These are phyloP conservation scores for Ophiostoma tasmaniense DNA, from an alignment of 2,329 filamentous ascomycete species.

Conservation along the genomic window DNA sequence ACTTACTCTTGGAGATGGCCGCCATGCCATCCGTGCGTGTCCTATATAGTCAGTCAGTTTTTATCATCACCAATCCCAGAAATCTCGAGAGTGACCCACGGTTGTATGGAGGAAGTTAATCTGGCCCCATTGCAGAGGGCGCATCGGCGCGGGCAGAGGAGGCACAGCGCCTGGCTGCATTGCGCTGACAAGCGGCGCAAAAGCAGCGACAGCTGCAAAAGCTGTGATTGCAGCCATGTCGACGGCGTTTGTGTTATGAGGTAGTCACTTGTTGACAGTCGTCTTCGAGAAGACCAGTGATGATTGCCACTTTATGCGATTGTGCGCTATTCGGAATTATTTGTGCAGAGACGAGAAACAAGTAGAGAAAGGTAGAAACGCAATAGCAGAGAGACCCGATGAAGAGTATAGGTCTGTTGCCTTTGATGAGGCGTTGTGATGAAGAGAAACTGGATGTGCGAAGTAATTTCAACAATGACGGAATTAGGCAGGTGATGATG, in stretches of 20 bases:
- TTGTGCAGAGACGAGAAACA: background rate
- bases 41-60: constrained; percentile 26
- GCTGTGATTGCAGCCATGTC: background rate
- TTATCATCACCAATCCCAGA: background rate
- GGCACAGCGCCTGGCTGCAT: constrained; percentile 73
- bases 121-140: constrained; percentile 82
- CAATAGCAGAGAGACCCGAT: background rate
- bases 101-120: constrained; percentile 97
- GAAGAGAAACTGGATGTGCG: background rate
- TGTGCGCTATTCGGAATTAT: background rate
- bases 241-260: background rate
- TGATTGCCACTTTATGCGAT: background rate
- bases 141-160: constrained; percentile 71
- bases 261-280: background rate
- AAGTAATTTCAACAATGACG: background rate
- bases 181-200: constrained; percentile 32
- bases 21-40: constrained; percentile 92
- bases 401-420: background rate
- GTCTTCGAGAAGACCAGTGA: background rate
- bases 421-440: background rate
- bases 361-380: background rate
- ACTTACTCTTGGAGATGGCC: constrained; percentile 83
- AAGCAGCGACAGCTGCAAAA: constrained; percentile 11
- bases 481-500: constrained; percentile 6
- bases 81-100: constrained; percentile 11